These are phyloP conservation scores for Ottelia alismoides DNA, from an alignment of 106 monocot species.

Conservation along the genomic window DNA sequence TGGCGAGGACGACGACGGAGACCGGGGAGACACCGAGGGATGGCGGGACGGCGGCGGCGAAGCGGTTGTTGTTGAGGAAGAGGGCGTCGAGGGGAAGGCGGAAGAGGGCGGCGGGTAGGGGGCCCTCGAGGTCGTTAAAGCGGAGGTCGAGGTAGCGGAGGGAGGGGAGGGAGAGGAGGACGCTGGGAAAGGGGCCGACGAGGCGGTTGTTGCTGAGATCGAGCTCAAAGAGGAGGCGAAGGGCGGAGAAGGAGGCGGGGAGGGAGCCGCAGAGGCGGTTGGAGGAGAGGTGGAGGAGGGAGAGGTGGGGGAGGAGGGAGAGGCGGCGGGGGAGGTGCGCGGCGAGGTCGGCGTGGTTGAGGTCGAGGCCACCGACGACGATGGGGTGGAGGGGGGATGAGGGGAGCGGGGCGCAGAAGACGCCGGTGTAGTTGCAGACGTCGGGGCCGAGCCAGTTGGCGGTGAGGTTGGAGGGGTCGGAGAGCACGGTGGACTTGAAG, in stretches of 20 bases:
- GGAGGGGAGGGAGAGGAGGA: no score
- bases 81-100: slow-evolving; percentile 13
- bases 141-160: slow-evolving; percentile 7
- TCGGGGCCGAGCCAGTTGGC: slow-evolving; percentile 31
- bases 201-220: no score
- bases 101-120: slow-evolving; percentile 15
- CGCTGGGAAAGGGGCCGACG: no score
- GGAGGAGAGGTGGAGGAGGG: slow-evolving; percentile 4
- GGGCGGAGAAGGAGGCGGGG: no score
- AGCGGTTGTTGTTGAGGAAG: no score
- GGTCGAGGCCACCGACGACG: slow-evolving; percentile 3
- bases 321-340: neutral
- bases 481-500: no score
- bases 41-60: slow-evolving; percentile 59
- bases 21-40: slow-evolving; percentile 25
- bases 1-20: no score
- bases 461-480: slow-evolving; percentile 37
- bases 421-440: slow-evolving; percentile 46
- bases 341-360: no score
- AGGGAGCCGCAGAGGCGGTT: slow-evolving; percentile 10
- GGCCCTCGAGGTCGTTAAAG: slow-evolving; percentile 11
- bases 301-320: no score
- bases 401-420: slow-evolving; percentile 23
- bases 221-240: no score
- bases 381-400: slow-evolving; percentile 2